A percentile compares a stretch with the other conserved stretches of the same genome.
These are phyloP conservation scores for Thelonectria discophora DNA, from an alignment of 2,329 filamentous ascomycete species.

Conservation along the genomic window DNA sequence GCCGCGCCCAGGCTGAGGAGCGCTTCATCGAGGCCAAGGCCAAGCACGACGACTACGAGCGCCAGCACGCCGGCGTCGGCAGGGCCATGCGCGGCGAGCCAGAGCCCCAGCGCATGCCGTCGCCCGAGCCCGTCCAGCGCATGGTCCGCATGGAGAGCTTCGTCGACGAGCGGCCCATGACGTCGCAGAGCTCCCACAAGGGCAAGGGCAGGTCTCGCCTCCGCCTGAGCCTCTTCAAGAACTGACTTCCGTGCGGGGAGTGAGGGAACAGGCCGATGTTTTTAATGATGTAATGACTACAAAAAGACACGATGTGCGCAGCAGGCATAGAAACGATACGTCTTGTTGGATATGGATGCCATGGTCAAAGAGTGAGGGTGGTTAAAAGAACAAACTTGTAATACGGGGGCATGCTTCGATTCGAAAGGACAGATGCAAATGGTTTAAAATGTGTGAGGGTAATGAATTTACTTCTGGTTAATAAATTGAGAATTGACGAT, in stretches of 20 bases:
- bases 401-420: neutral
- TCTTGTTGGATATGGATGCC: neutral
- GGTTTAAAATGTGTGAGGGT: neutral
- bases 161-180: constrained; percentile 20
- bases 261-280: neutral
- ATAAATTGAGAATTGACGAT: constrained; percentile 2
- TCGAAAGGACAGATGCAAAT: neutral
- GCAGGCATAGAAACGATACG: constrained; percentile 11
- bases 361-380: neutral
- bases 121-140: constrained; percentile 19
- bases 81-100: constrained; percentile 20
- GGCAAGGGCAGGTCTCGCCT: constrained; percentile 18
- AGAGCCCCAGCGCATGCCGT: constrained; percentile 11
- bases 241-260: constrained; percentile 15
- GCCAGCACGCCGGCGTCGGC: constrained; percentile 22
- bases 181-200: constrained; percentile 23
- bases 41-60: constrained; percentile 26
- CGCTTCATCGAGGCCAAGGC: constrained; percentile 22
- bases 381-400: neutral
- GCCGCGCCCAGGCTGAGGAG: constrained; percentile 21
- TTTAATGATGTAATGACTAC: constrained; percentile 24
- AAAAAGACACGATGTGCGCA: constrained; percentile 13
- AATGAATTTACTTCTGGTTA: constrained; percentile 5
- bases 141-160: constrained; percentile 25
- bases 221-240: constrained; percentile 24